Conservation (phyloP, 352 stramenopile genomes). For the Globisporangium nagaii region DNA sequence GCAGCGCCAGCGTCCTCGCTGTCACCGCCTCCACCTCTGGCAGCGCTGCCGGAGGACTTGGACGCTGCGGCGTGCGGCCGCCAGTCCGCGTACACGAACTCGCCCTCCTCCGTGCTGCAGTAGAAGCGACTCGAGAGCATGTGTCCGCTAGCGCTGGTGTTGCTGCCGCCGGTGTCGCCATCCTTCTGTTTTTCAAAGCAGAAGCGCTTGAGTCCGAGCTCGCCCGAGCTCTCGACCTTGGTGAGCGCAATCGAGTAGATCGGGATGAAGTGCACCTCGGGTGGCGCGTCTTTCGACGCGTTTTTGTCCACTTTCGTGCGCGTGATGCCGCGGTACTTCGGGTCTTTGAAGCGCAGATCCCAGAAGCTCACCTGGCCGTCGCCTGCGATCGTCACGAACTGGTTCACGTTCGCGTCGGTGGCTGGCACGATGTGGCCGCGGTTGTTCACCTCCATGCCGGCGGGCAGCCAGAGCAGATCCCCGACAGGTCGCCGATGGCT, state of each 20-base stretch:
- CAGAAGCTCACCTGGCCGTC: slow-evolving; percentile 92
- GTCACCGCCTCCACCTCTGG: not conserved
- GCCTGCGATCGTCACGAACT: slow-evolving; percentile 90
- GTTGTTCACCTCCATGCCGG: slow-evolving; percentile 84
- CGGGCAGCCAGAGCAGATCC: slow-evolving; percentile 86
- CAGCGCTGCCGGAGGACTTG: slow-evolving; percentile 14
- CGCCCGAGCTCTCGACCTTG: slow-evolving; percentile 66
- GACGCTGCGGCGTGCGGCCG: slow-evolving; percentile 44
- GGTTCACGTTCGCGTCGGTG: slow-evolving; percentile 51
- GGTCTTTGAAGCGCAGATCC: slow-evolving; percentile 89
- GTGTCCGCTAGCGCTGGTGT: slow-evolving; percentile 1
- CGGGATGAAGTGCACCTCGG: slow-evolving; percentile 74
- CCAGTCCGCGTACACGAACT: slow-evolving; percentile 89
- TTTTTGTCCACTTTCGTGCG: slow-evolving; percentile 62
- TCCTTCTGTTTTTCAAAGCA: slow-evolving; percentile 65
- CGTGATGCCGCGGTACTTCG: slow-evolving; percentile 66
- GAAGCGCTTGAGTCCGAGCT: slow-evolving; percentile 60
- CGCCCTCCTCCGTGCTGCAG: slow-evolving; percentile 85
- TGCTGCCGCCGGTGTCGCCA: slow-evolving; percentile 12
- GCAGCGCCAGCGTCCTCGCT: slow-evolving; percentile 31
- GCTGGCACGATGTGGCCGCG: slow-evolving; percentile 74
- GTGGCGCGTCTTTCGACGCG: slow-evolving; percentile 44
- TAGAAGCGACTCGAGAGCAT: slow-evolving; percentile 66
- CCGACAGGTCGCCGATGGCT: slow-evolving; percentile 83
- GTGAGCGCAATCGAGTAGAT: slow-evolving; percentile 80